These are phyloP conservation scores for Hemerocallis citrina DNA, from an alignment of 106 monocot species.

Conservation along the genomic window DNA sequence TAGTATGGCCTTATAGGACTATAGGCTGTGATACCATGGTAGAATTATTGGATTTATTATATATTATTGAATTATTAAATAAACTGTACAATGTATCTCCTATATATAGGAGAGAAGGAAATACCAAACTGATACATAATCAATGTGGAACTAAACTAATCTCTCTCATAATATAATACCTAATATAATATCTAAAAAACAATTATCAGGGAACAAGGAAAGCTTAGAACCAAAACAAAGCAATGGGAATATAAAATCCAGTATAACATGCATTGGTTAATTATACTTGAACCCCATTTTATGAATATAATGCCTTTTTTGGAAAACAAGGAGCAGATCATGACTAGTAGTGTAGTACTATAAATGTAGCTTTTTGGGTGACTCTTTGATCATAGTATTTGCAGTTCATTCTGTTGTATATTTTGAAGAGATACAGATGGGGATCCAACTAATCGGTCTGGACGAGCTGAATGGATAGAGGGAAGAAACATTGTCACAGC, in stretches of 20 bases:
- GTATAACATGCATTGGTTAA: conserved; percentile 10
- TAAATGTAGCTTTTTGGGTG: not conserved
- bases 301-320: no score
- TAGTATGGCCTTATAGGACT: no score
- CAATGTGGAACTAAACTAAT: no score
- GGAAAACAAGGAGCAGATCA: not conserved
- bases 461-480: conserved; percentile 20
- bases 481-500: conserved; percentile 22
- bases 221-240: not conserved
- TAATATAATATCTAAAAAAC: no score
- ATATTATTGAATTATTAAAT: no score
- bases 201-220: not conserved
- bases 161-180: no score
- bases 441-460: conserved; percentile 32
- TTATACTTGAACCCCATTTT: conserved; percentile 7
- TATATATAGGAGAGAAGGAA: no score
- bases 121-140: no score
- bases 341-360: not conserved
- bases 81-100: no score
- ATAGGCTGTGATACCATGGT: no score
- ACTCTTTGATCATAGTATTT: not conserved
- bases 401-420: not conserved
- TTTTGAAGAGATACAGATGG: conserved; percentile 8
- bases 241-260: not conserved
- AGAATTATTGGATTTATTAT: no score